A percentile compares a stretch with the other conserved stretches of the same genome.
Evolutionary conservation across 2,329 filamentous ascomycete genomes (phyloP).

Genomic region (Reticulascus tulasneorum): DNA sequence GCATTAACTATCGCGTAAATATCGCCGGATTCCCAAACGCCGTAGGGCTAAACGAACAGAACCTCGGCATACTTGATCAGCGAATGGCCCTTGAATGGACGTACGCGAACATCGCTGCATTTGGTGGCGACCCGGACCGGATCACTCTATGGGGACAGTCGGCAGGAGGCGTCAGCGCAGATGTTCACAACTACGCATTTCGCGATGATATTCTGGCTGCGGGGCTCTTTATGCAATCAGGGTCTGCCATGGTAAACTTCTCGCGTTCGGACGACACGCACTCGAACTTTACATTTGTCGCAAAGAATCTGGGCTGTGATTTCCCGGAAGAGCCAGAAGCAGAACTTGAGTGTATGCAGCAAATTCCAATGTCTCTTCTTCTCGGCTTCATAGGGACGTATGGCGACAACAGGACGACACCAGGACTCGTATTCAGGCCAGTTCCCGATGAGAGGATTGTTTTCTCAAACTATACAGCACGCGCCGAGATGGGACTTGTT

Average conservation of each 20-base stretch:
- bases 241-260: slow-evolving; percentile 22
- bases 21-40: slow-evolving; percentile 28
- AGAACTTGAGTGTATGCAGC: slow-evolving; percentile 33
- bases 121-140: slow-evolving; percentile 44
- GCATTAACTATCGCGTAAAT: slow-evolving; percentile 25
- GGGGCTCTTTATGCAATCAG: slow-evolving; percentile 34
- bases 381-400: slow-evolving; percentile 24
- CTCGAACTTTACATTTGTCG: slow-evolving; percentile 34
- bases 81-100: slow-evolving; percentile 49
- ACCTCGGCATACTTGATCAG: slow-evolving; percentile 51
- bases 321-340: slow-evolving; percentile 25
- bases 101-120: slow-evolving; percentile 42
- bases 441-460: slow-evolving; percentile 25
- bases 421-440: slow-evolving; percentile 25
- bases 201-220: slow-evolving; percentile 34
- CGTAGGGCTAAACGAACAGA: slow-evolving; percentile 26
- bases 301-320: slow-evolving; percentile 30
- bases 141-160: slow-evolving; percentile 46
- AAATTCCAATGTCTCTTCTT: slow-evolving; percentile 26
- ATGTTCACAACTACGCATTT: slow-evolving; percentile 38
- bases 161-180: slow-evolving; percentile 35
- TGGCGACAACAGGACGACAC: slow-evolving; percentile 19
- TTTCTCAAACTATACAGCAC: slow-evolving; percentile 30
- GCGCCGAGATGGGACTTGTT: no score
- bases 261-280: slow-evolving; percentile 30